A percentile compares a stretch with the other conserved stretches of the same genome.
phyloP scores from a whole-genome alignment of 2,329 filamentous ascomycete genomes.

The Eurotiales sp. region DNA sequence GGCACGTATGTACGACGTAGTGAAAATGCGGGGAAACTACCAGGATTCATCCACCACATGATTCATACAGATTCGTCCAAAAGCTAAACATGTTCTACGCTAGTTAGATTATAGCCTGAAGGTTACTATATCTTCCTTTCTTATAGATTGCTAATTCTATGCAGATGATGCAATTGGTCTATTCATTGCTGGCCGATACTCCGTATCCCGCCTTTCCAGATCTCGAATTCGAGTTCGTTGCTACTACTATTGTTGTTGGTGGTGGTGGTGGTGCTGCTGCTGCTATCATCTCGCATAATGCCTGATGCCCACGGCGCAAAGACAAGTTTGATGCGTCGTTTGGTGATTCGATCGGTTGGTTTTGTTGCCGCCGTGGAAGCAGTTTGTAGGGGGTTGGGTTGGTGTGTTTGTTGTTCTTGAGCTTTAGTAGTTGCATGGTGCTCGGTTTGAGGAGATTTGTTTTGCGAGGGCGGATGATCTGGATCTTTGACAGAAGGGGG shows the following conservation, averaged over 20 bases:
- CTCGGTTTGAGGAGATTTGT: background rate
- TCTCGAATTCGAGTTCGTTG: constrained; percentile 64
- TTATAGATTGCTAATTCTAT: too few relatives aligned
- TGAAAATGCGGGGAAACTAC: too few relatives aligned
- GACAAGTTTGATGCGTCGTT: constrained; percentile 79
- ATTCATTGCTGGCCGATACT: background rate
- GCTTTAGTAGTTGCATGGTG: background rate
- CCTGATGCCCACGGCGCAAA: constrained; percentile 73
- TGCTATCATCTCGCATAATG: constrained; percentile 37
- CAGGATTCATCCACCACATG: too few relatives aligned
- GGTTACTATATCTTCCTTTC: too few relatives aligned
- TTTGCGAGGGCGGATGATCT: background rate
- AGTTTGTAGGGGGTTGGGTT: background rate
- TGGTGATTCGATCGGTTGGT: constrained; percentile 19
- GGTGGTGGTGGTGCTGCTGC: too few relatives aligned
- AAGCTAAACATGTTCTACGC: too few relatives aligned
- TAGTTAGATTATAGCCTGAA: too few relatives aligned
- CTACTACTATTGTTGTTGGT: too few relatives aligned
- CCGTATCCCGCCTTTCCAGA: constrained; percentile 61
- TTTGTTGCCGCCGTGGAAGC: constrained; percentile 6
- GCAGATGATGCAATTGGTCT: too few relatives aligned
- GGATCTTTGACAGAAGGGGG: too few relatives aligned
- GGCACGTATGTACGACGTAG: too few relatives aligned
- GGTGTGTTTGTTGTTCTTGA: background rate
- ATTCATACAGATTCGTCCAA: too few relatives aligned